These are phyloP conservation scores for Yamadazyma scolyti DNA, from an alignment of 805 yeast genomes.

Conservation along the genomic window DNA sequence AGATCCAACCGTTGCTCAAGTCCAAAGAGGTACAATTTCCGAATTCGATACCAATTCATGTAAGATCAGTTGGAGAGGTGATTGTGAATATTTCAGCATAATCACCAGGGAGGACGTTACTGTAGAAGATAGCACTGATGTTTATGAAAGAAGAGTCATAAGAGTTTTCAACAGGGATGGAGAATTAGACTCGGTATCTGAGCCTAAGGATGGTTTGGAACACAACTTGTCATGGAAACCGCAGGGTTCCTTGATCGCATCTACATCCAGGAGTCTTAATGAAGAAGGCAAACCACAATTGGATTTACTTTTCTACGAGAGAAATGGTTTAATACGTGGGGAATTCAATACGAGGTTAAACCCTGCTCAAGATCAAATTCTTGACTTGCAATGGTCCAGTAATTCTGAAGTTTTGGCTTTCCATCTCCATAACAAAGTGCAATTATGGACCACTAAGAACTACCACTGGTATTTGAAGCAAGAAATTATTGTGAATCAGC, in stretches of 20 bases:
- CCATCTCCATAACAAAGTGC: conserved; percentile 58
- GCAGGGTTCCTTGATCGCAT: conserved; percentile 81
- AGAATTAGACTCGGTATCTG: conserved; percentile 73
- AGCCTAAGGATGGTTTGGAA: conserved; percentile 83
- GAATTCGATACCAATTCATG: conserved; percentile 47
- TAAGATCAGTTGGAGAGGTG: conserved; percentile 90
- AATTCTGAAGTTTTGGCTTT: conserved; percentile 77
- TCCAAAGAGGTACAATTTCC: conserved; percentile 66
- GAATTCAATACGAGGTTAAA: conserved; percentile 70
- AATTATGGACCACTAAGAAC: conserved; percentile 86
- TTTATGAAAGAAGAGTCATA: conserved; percentile 62
- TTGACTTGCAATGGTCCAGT: conserved; percentile 70
- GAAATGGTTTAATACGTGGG: conserved; percentile 90
- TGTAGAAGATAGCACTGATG: conserved; percentile 34
- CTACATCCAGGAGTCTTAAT: conserved; percentile 68
- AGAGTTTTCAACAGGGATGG: conserved; percentile 84
- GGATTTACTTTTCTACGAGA: conserved; percentile 77
- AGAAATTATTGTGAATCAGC: conserved; percentile 44
- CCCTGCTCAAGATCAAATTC: conserved; percentile 42
- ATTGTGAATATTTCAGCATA: conserved; percentile 77
- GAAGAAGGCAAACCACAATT: conserved; percentile 42
- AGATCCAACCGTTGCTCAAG: conserved; percentile 84
- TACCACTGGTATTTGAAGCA: conserved; percentile 96
- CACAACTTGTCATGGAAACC: conserved; percentile 82
- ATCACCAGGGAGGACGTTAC: conserved; percentile 54